Base-by-base conservation (phyloP, 1,284 basidiomycete genomes). In the Boletus hoseneyae region DNA sequence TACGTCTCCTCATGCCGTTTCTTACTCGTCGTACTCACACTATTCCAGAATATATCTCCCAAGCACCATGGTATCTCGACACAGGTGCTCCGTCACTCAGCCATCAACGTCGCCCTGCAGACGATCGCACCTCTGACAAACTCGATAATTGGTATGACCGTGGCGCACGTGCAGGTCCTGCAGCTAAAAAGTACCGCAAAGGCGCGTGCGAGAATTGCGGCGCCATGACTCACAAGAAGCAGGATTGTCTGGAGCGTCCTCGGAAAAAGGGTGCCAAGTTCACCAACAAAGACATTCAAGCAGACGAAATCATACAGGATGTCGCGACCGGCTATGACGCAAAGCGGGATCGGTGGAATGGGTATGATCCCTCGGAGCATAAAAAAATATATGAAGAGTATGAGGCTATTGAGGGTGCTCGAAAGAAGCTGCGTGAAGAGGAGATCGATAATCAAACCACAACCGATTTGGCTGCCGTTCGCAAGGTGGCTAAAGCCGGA, bases 131-230 rank as follows among this genome's bases (percentile, higher is more conserved):
- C 43, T 68, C 80, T 12, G 75, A 79, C 58, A 89, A 89, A 65
- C 83, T 97, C 56, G 84, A 93, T 63, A 83, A 86, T 56, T 96
- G 94, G 91, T 97, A 97, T 67, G 87, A 93, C 67, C 82, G 96
- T 53, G 93, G 93, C n/a, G 79, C 79, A 11, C 88, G 84, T 57
- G 84, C 87, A 0, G 93, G 90, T 3, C 91, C 93, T 0, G 90
- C 91, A 1, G 90, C 94, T 35, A 97, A 92, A 66, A 97, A 97
- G 71, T 99, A 90, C 68, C 83, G 97, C 58, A 96, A 97, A 68
- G 96, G 96, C 30, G 97, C 96, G 29, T 99, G 96, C 74, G 94
- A 97, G 74, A 99, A 99, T 68, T 99, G 96, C 63, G 96, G 96
- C 51, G 90, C 96, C 15, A 88, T 97, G 79, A 91, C 93, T 2